Conservation (phyloP, 306 rosid genomes). For the Sechiopsis laciniata region DNA sequence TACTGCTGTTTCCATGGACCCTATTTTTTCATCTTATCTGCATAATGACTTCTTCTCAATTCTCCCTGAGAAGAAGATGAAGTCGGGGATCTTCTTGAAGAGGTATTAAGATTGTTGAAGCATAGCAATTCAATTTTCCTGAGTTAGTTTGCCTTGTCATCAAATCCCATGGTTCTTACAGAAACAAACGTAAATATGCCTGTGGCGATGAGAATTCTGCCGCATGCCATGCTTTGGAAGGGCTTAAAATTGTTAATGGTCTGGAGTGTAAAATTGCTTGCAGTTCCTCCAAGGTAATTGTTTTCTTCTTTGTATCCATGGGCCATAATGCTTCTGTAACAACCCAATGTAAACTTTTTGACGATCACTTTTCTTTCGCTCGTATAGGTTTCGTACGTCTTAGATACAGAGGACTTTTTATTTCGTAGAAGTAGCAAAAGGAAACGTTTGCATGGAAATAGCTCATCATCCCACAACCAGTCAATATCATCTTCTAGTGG, state of each 20-base stretch:
- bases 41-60: constrained; percentile 64
- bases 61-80: constrained; percentile 69
- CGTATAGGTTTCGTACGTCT: constrained; percentile 76
- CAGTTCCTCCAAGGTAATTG: constrained; percentile 40
- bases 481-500: constrained; percentile 35
- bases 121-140: constrained; percentile 19
- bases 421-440: constrained; percentile 58
- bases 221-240: constrained; percentile 66
- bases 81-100: constrained; percentile 75
- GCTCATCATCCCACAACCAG: constrained; percentile 37
- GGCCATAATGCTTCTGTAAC: background rate
- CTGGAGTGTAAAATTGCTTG: constrained; percentile 98
- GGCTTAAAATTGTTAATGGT: constrained; percentile 66
- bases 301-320: background rate
- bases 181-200: constrained; percentile 63
- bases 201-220: constrained; percentile 57
- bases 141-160: constrained; percentile 28
- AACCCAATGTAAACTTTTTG: background rate
- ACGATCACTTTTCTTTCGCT: constrained; percentile 1
- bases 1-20: constrained; percentile 91
- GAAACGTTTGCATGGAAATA: constrained; percentile 35
- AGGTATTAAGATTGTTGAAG: constrained; percentile 46
- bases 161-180: constrained; percentile 36
- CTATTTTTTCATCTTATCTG: constrained; percentile 78
- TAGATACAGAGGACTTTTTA: constrained; percentile 90